Evolutionary conservation across 2,329 filamentous ascomycete genomes (phyloP).

Genomic region (Pleurostoma richardsiae): DNA sequence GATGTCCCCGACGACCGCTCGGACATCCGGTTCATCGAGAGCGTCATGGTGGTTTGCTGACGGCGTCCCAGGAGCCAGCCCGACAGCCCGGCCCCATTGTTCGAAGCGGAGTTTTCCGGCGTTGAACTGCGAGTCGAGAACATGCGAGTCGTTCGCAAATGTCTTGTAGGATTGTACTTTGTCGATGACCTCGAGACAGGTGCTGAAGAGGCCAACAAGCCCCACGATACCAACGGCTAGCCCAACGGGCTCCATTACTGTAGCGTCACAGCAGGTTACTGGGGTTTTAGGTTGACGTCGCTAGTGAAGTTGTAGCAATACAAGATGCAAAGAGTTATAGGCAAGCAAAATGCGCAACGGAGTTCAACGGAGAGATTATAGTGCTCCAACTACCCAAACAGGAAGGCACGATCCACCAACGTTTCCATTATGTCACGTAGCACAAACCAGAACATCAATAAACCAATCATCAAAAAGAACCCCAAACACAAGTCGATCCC

Average conservation of each 20-base stretch:
- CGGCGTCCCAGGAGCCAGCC: constrained; percentile 4
- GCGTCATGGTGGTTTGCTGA: constrained; percentile 5
- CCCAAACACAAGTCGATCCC: no score
- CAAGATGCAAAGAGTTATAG: no score
- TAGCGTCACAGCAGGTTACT: no score
- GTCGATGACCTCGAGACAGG: constrained; percentile 13
- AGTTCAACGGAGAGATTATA: no score
- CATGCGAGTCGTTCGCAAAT: constrained; percentile 8
- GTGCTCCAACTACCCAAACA: no score
- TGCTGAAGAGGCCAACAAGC: constrained; percentile 13
- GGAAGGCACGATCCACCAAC: no score
- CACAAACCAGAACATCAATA: no score
- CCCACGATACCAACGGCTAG: constrained; percentile 11
- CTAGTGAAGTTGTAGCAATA: no score
- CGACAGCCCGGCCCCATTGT: constrained; percentile 14
- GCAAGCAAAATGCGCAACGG: no score
- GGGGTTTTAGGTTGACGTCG: no score
- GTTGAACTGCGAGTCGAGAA: constrained; percentile 7
- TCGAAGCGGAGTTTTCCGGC: constrained; percentile 10
- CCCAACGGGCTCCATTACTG: constrained; percentile 11
- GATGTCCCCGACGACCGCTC: not conserved
- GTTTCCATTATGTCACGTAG: no score
- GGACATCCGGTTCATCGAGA: constrained; percentile 5
- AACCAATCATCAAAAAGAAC: no score
- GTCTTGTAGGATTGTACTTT: constrained; percentile 9